Base-by-base conservation (phyloP, 1,284 basidiomycete genomes). In the Tilletia setariae region DNA sequence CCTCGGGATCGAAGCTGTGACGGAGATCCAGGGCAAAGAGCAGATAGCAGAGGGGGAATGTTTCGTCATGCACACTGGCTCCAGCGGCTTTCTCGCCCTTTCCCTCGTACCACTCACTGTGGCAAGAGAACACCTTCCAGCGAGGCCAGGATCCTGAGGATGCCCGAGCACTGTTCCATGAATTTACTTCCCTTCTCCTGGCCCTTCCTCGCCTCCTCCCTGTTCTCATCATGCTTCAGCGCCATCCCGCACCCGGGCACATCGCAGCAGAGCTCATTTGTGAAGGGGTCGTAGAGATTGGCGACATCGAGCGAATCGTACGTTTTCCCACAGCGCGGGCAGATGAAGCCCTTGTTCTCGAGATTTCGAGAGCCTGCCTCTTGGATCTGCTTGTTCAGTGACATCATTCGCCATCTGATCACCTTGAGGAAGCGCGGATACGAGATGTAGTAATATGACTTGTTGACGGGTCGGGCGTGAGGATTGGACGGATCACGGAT, bases 151-250 rank as follows among this genome's bases (percentile, higher is more conserved):
- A 92, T 91, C 75, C 93, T 91, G 21, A 90, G 87, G 53, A 98
- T 89, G 74, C 90, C 90, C 53, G 89, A 87, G 84, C 94, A 94
- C 82, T 95, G 92, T 70, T 89, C 87, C 83, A 97, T 97, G 84
- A 98, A 94, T 69, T 93, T 86, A 83, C 93, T 91, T 91, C 98
- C 95, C 67, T 92, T 87, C 83, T 98, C 95, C 83, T 94, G 91
- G 76, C 89, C 92, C 16, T 91, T 90, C 69, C 86, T 86, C 16
- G 92, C 90, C 71, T 89, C 91, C 82, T 92, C 91, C 9, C 90
- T 90, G 76, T 93, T 90, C 83, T 97, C 94, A 78, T 97, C 94
- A 83, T 98, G 92, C 53, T 92, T 86, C 25, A 98, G 87, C 81
- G 95, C 93, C 59, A 83, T 84, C 25, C 81, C 81, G 73, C 87